Conservation (phyloP, 2,329 filamentous ascomycete genomes). For the Cryphonectria naterciae region DNA sequence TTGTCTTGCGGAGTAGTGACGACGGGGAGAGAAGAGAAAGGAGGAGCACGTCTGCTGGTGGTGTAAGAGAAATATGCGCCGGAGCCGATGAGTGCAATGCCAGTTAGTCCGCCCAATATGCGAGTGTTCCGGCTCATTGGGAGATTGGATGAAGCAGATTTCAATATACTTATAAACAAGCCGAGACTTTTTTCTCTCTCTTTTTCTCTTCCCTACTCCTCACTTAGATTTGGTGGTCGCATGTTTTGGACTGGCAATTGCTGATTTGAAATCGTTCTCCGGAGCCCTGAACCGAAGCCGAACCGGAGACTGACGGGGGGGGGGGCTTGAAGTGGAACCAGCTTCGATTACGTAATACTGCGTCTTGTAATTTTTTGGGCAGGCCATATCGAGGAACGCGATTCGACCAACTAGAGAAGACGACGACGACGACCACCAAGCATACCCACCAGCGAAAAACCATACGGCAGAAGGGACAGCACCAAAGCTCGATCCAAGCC, state of each 20-base stretch:
- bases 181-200: slow-evolving; percentile 10
- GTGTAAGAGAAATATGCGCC: slow-evolving; percentile 33
- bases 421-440: background rate
- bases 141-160: slow-evolving; percentile 24
- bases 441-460: too few species aligned
- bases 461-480: background rate
- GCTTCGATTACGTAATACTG: slow-evolving; percentile 28
- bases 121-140: slow-evolving; percentile 25
- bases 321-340: slow-evolving; percentile 27
- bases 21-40: background rate
- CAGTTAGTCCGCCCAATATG: slow-evolving; percentile 31
- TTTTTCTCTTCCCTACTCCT: slow-evolving; percentile 2
- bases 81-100: slow-evolving; percentile 32
- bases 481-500: background rate
- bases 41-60: background rate
- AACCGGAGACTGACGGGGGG: slow-evolving; percentile 11
- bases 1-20: slow-evolving; percentile 14
- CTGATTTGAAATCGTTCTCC: slow-evolving; percentile 30
- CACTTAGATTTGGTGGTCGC: slow-evolving; percentile 18
- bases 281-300: slow-evolving; percentile 15
- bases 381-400: slow-evolving; percentile 6
- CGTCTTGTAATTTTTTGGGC: slow-evolving; percentile 24
- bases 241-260: slow-evolving; percentile 13
- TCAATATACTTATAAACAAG: background rate
- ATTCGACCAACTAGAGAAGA: background rate